Base-by-base conservation (phyloP, 2,329 filamentous ascomycete species). In the Talaromyces rugulosus region DNA sequence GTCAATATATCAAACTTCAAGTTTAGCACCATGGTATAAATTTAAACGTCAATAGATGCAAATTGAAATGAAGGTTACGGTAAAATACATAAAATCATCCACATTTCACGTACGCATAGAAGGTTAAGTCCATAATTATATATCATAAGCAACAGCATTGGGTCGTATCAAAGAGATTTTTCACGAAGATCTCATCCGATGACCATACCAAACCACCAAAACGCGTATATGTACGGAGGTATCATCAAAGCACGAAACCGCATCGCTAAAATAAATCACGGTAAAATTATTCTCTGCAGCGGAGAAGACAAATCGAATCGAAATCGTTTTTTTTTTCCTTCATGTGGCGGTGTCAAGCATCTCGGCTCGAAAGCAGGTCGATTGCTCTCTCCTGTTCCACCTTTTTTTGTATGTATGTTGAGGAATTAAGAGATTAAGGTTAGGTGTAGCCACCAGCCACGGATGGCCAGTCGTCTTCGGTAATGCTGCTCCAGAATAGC, bases 401-500 rank as follows among this genome's bases (percentile, higher is more conserved):
- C n/a, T 4, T 36, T 55, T 59, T 34, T 23, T 31, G 47, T 59
- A 33, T 42, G 42, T 33, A 30, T 51, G n/a, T 53, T 36, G 40
- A 47, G 30, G 18, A 50, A 58, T 58, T 47, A 59, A 52, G n/a
- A 8, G 44, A 31, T 44, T 14, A 42, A 18, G 27, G 14, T 63
- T 59, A 74, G 61, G 69, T 74, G 68, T 75, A 77, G 54, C 68
- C 65, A 47, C 55, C 58, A 18, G 70, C 64, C 18, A 83, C 81
- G 75, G 85, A 82, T 2, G 93, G 92, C 95, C 95, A 99, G 80
- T 97, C 94, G 71, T 99, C 95, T 78, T 99, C 95, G 16, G 95
- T 99, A 70, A 99, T 99, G 79, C 92, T 97, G 54, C 92, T 96
- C 95, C 95, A 99, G 82, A 99, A 99, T 62, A 91, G 77, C 93